A percentile compares a stretch with the other conserved stretches of the same genome.
phyloP scores from a whole-genome alignment of 1,284 basidiomycete species.

The Puccinia hordei region DNA sequence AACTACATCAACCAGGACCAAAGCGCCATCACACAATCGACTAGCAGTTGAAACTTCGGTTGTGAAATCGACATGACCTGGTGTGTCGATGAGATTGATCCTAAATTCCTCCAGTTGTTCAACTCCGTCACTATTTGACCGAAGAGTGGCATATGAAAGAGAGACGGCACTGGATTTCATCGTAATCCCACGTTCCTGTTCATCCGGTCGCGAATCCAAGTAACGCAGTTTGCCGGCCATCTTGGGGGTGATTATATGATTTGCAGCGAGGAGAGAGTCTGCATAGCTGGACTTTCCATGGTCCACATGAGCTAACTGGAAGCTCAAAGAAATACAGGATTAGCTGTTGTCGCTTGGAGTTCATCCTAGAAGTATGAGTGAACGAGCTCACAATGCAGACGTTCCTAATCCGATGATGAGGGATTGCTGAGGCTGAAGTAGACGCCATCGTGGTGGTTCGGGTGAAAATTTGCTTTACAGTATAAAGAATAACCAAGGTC shows the following conservation, averaged over 20 bases:
- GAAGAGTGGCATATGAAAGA: slow-evolving; percentile 35
- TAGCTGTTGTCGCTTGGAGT: neutral
- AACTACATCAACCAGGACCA: slow-evolving; percentile 96
- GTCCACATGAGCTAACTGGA: slow-evolving; percentile 53
- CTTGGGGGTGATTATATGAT: slow-evolving; percentile 91
- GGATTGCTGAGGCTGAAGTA: slow-evolving; percentile 8
- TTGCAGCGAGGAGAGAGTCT: slow-evolving; percentile 91
- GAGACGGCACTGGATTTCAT: slow-evolving; percentile 91
- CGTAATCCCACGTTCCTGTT: slow-evolving; percentile 96
- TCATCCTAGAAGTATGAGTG: neutral
- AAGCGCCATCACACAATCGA: slow-evolving; percentile 88
- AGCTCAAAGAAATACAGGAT: slow-evolving; percentile 63
- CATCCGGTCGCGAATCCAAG: slow-evolving; percentile 92
- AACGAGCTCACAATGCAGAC: slow-evolving; percentile 44
- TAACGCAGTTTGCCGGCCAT: slow-evolving; percentile 97
- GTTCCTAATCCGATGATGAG: slow-evolving; percentile 42
- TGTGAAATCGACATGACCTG: slow-evolving; percentile 99
- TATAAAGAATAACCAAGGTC: too few species aligned
- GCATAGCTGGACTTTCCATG: slow-evolving; percentile 68
- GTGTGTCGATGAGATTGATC: slow-evolving; percentile 99
- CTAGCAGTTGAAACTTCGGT: slow-evolving; percentile 99
- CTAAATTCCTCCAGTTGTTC: slow-evolving; percentile 67
- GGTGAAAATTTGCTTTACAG: neutral
- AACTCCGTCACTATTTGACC: slow-evolving; percentile 15
- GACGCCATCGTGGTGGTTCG: neutral